These are phyloP conservation scores for Colletotrichum sp. DNA, from an alignment of 2,329 filamentous ascomycete genomes.

Conservation along the genomic window DNA sequence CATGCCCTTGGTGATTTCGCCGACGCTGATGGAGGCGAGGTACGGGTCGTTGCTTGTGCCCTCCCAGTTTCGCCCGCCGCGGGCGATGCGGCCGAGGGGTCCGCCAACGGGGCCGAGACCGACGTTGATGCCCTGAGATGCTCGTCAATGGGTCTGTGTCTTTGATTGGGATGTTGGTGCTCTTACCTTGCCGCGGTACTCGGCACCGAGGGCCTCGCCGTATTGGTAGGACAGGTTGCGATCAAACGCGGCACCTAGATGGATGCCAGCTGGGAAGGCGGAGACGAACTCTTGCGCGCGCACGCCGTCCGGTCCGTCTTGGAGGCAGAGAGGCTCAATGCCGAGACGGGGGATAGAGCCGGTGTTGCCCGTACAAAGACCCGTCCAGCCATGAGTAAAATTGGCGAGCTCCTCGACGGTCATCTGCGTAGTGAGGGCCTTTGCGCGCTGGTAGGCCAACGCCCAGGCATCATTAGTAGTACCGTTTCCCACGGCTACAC, in stretches of 20 bases:
- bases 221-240: slow-evolving; percentile 73
- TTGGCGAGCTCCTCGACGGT: slow-evolving; percentile 69
- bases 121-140: not conserved
- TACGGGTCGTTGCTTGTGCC: slow-evolving; percentile 83
- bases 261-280: slow-evolving; percentile 78
- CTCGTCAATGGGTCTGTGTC: not conserved
- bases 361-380: slow-evolving; percentile 47
- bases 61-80: slow-evolving; percentile 83
- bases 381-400: slow-evolving; percentile 8
- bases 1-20: slow-evolving; percentile 64
- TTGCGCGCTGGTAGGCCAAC: slow-evolving; percentile 63
- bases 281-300: slow-evolving; percentile 54
- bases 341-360: slow-evolving; percentile 49
- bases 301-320: slow-evolving; percentile 78
- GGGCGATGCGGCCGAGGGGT: slow-evolving; percentile 74
- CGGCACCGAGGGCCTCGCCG: slow-evolving; percentile 69
- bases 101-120: slow-evolving; percentile 67
- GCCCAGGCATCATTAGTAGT: slow-evolving; percentile 49
- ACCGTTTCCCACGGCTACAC: not conserved
- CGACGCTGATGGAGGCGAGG: slow-evolving; percentile 66
- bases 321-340: slow-evolving; percentile 69
- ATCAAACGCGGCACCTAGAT: slow-evolving; percentile 82
- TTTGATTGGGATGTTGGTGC: slow-evolving; percentile 44
- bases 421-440: slow-evolving; percentile 62
- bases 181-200: slow-evolving; percentile 51